Evolutionary conservation across 1,284 basidiomycete species (phyloP).

Genomic region (Boletus semigastroideus): DNA sequence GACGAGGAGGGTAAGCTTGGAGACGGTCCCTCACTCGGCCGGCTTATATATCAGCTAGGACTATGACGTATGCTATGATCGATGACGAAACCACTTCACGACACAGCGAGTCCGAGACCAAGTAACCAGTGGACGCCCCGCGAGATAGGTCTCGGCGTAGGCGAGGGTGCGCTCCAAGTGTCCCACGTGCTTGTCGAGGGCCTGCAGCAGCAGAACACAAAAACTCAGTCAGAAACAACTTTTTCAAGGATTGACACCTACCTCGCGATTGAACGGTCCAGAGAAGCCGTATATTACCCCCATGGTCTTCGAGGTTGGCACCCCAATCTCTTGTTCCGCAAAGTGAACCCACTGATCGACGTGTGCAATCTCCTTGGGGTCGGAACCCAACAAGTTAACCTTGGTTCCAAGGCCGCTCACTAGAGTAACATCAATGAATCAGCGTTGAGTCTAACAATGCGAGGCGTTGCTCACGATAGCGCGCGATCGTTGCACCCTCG

Average conservation of each 20-base stretch:
- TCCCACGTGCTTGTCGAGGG: slow-evolving; percentile 6
- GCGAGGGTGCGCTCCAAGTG: slow-evolving; percentile 26
- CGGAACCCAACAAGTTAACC: slow-evolving; percentile 47
- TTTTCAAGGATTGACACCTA: background rate
- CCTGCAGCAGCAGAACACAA: background rate
- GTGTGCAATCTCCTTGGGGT: slow-evolving; percentile 43
- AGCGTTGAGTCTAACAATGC: background rate
- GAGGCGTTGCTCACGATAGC: slow-evolving; percentile 43
- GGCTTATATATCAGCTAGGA: too few species aligned
- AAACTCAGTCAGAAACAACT: background rate
- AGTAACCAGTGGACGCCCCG: slow-evolving; percentile 38
- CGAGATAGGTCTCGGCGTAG: slow-evolving; percentile 48
- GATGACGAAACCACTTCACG: too few species aligned
- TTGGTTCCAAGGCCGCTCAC: slow-evolving; percentile 46
- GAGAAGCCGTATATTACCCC: slow-evolving; percentile 2
- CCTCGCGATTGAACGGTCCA: slow-evolving; percentile 10
- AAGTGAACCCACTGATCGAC: slow-evolving; percentile 53
- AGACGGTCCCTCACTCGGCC: too few species aligned
- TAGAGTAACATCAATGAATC: slow-evolving; percentile 16
- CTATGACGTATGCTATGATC: too few species aligned
- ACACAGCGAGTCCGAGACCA: slow-evolving; percentile 58
- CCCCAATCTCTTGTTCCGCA: slow-evolving; percentile 44
- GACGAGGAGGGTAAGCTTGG: too few species aligned
- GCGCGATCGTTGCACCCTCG: slow-evolving; percentile 55
- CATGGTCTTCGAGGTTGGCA: background rate